These are phyloP conservation scores for Sphagnum fallax DNA, from an alignment of 228 moss, liverwort and hornwort genomes.

Conservation along the genomic window DNA sequence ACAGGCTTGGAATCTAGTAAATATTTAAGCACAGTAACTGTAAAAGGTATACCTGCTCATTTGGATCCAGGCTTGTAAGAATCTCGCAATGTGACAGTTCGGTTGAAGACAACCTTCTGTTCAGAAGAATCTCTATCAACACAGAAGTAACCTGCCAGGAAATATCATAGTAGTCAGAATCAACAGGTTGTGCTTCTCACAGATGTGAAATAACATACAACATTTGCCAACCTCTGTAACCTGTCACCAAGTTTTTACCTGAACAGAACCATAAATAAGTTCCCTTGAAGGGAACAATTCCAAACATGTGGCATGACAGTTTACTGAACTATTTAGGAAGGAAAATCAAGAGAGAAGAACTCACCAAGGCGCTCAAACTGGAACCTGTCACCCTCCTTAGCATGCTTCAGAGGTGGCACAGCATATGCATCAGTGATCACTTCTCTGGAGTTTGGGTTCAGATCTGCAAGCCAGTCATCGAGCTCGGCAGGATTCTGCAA, in stretches of 20 bases:
- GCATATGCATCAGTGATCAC: constrained; percentile 63
- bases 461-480: constrained; percentile 83
- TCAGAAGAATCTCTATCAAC: constrained; percentile 64
- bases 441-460: constrained; percentile 69
- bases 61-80: constrained; percentile 44
- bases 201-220: background rate
- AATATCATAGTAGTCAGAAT: background rate
- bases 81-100: constrained; percentile 90
- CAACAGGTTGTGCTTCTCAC: background rate
- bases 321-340: background rate
- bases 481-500: constrained; percentile 75
- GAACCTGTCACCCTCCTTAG: constrained; percentile 77
- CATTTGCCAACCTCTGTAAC: background rate
- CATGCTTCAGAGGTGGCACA: constrained; percentile 58
- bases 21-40: too few relatives aligned
- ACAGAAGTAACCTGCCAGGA: constrained; percentile 78
- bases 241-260: background rate
- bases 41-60: background rate
- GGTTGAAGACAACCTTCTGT: constrained; percentile 74
- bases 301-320: background rate
- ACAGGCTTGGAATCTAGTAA: too few relatives aligned
- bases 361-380: constrained; percentile 95
- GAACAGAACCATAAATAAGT: background rate
- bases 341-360: constrained; percentile 4
- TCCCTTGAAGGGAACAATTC: background rate